Evolutionary conservation across 2,329 filamentous ascomycete species (phyloP), one percentile per base, ranked within the genome.

Genomic region (Fusarium sp.): DNA sequence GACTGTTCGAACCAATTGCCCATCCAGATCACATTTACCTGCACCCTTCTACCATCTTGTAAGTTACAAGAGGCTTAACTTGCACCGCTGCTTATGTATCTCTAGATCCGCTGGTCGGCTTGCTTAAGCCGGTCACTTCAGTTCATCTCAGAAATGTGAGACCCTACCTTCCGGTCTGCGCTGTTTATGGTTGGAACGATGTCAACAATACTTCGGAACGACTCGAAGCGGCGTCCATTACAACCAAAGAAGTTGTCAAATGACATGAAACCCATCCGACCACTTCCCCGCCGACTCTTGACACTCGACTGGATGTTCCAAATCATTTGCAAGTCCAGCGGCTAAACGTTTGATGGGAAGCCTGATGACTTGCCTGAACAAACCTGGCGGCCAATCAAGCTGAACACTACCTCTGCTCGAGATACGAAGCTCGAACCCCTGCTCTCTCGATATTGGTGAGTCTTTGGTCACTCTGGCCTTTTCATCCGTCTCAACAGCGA

Each of bases 1-100:
- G 16, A 3, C 16, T 3, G 1, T 23, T 35, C 3, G 6, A 35
- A 7, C 11, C 16, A 7, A 3, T 15, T 25, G 10, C 15, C 12
- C 9, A 25, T 11, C 1, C 6, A 10, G 18, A 2, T 5, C 18
- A 12, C 18, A 10, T 9, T 35, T 1, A 7, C 25, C 18, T 52
- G 31, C 18, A 27, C 3, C 16, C 3, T 3, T 19, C 16, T 52
- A 16, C 6, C 14, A 11, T 9, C 12, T 35, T 21, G 9, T 25
- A 37, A n/a, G 23, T 37, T 21, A 12, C 10, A 27, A 27, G 33
- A 7, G 4, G 4, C 7, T 52, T 18, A 49, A 27, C 7, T 11
- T 52, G 9, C 18, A 5, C 46, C 4, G 31, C n/a, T 27, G 12
- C 33, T 37, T 27, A 25, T 27, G 4, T 21, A 3, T n/a, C 7